Conservation (phyloP, 306 rosid species). For the Gleditsia sinensis region DNA sequence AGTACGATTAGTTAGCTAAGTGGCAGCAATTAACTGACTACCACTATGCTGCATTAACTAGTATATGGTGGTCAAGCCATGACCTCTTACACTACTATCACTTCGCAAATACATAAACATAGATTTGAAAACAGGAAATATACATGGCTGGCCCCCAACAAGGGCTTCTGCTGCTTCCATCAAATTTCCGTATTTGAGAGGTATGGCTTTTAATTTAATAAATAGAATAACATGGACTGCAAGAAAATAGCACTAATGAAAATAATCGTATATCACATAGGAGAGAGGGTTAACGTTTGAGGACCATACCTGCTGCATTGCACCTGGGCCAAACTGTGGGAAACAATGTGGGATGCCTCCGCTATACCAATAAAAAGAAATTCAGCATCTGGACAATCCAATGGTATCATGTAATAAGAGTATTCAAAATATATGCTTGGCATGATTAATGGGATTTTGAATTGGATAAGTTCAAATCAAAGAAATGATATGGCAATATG, state of each 20-base stretch:
- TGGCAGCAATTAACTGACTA: background rate
- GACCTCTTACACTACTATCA: background rate
- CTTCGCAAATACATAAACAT: background rate
- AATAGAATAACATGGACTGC: constrained; percentile 11
- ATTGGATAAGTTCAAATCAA: too few relatives aligned
- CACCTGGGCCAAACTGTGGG: constrained; percentile 99
- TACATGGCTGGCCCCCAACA: background rate
- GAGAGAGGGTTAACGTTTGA: background rate
- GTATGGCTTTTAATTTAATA: background rate
- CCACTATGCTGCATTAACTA: constrained; percentile 7
- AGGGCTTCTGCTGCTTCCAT: constrained; percentile 9
- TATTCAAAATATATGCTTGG: constrained; percentile 17
- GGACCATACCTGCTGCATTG: constrained; percentile 76
- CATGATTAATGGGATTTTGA: background rate
- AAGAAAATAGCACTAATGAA: constrained; percentile 2
- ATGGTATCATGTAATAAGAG: background rate
- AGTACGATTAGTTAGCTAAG: background rate
- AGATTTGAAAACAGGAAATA: background rate
- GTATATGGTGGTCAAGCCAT: background rate
- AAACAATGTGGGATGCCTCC: constrained; percentile 98
- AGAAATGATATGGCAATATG: background rate
- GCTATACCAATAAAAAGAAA: constrained; percentile 51
- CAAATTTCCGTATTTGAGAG: background rate
- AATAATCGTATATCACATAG: background rate
- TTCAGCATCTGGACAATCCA: constrained; percentile 41